Evolutionary conservation across 495 filamentous ascomycete species (phyloP).

Genomic region (Darksidea phi): DNA sequence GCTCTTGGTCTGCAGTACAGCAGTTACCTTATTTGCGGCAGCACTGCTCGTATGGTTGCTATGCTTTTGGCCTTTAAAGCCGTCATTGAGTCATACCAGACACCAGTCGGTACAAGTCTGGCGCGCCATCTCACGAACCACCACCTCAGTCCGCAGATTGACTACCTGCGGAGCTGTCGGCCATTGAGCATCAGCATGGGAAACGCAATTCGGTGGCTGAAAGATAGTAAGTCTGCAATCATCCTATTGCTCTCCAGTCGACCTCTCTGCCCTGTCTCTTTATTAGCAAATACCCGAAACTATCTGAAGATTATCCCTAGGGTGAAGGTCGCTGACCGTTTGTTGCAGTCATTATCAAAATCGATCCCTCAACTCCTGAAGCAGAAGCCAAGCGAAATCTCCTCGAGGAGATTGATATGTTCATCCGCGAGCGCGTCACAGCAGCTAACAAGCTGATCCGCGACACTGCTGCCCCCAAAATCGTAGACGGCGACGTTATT

Average conservation of each 20-base stretch:
- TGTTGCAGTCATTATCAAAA: slow-evolving; percentile 63
- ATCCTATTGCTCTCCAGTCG: too few relatives aligned
- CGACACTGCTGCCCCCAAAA: slow-evolving; percentile 66
- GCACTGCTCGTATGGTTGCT: slow-evolving; percentile 81
- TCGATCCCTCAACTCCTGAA: slow-evolving; percentile 80
- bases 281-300: background rate
- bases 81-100: slow-evolving; percentile 88
- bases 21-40: slow-evolving; percentile 84
- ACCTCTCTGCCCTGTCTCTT: background rate
- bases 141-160: slow-evolving; percentile 87
- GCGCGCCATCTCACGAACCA: slow-evolving; percentile 90
- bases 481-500: slow-evolving; percentile 76
- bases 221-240: slow-evolving; percentile 50
- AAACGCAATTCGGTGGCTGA: slow-evolving; percentile 91
- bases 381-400: slow-evolving; percentile 71
- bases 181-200: slow-evolving; percentile 92
- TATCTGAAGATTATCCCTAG: too few relatives aligned
- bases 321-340: background rate
- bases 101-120: slow-evolving; percentile 76
- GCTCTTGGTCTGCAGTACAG: slow-evolving; percentile 87
- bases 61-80: slow-evolving; percentile 86
- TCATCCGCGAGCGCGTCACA: slow-evolving; percentile 86
- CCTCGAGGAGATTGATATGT: slow-evolving; percentile 77
- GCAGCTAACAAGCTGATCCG: slow-evolving; percentile 84
- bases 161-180: slow-evolving; percentile 86